Evolutionary conservation across 805 yeast species (phyloP), one percentile per base, ranked within the genome.

Genomic region (Pichia cephalocereana): DNA sequence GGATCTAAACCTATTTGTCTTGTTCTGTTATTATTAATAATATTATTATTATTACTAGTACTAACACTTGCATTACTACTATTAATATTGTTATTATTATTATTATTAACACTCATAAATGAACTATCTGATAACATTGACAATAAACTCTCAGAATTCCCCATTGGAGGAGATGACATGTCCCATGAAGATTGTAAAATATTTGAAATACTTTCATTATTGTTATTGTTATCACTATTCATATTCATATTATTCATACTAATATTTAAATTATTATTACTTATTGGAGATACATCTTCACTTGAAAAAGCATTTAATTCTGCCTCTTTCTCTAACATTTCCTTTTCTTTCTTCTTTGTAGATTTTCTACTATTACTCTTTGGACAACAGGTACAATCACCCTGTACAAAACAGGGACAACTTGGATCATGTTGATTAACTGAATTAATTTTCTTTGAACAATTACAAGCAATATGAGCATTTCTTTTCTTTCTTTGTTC

Each of bases 401-500:
- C 69, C 12, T 57, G 61, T 3, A 57, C 52, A 30, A 54, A 50
- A 44, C 70, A 66, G n/a, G 65, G 60, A 51, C 70, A 67, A 18
- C 56, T 54, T 8, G 47, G 45, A 10, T 58, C 61, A 46, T 62
- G 63, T 8, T 58, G 60, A 27, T 3, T n/a, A 53, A 55, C 34
- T 50, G 51, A 42, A n/a, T 47, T 53, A 10, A 43, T 72, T 67
- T 73, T 70, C 54, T 77, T 73, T 11, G 82, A 80, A 69, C 96
- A 87, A 4, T 79, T 71, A 65, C 98, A 87, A 19, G 75, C 64
- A 8, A 77, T 77, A 61, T 86, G 93, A 2, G 79, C 69, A 57
- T 82, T 80, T 56, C 82, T 83, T 52, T 71, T 60, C 59, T 80
- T 82, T 37, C 96, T 70, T 55, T 82, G 76, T 49, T 83, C 87